Evolutionary conservation across 768 basidiomycete species (phyloP), one percentile per base, ranked within the genome.

Genomic region (Tulasnella sp.): DNA sequence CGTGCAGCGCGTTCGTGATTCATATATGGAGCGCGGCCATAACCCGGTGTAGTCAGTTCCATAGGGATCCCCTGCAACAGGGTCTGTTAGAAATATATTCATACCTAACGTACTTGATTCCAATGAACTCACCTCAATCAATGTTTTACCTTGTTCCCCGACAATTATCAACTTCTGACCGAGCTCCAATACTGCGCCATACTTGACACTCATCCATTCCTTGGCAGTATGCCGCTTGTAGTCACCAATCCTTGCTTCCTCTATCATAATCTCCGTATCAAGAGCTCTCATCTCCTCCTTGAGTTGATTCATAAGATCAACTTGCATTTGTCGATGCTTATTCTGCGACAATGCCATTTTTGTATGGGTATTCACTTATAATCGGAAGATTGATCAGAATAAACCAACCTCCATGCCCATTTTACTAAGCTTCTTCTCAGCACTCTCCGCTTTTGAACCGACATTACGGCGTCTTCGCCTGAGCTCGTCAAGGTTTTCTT

Each of bases 371-470:
- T n/a, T n/a, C n/a, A n/a, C n/a, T n/a, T n/a, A n/a, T n/a, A n/a
- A n/a, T n/a, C n/a, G n/a, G n/a, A n/a, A n/a, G n/a, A n/a, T 37
- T 13, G 19, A 37, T 20, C 19, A 4, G 27, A 42, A 33, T 15
- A 16, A 16, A 44, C 47, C 9, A 8, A 58, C 62, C 52, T 91
- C 87, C 0, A 83, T 73, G 56, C 74, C 75, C 90, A 95, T 92
- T 69, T 83, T 93, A 65, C 72, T 76, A 32, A 96, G 73, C 62
- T 92, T 93, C 69, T 74, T 84, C 58, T 93, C 89, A 2, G 87
- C 89, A 15, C 75, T 66, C 48, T 93, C 90, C 0, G 89, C 84
- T 56, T 82, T 82, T 22, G 73, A 65, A 8, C 70, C 72, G 4
- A 90, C 70, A 8, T 69, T 69, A 57, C 79, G 78, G 45, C 89